Conservation (phyloP, 2,329 filamentous ascomycete species). For the Corynespora cassiicola region DNA sequence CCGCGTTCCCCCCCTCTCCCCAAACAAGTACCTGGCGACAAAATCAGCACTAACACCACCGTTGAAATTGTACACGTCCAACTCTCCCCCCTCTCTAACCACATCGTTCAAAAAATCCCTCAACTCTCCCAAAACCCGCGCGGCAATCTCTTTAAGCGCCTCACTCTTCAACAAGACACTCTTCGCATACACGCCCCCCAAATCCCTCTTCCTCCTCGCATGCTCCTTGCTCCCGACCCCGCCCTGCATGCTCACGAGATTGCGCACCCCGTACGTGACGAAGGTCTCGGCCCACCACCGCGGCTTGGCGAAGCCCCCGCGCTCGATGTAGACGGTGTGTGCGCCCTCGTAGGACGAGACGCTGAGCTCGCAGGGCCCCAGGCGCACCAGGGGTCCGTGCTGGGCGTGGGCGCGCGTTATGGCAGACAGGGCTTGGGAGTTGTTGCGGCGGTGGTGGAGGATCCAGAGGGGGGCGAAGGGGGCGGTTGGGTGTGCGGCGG, state of each 20-base stretch:
- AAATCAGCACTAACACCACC: slow-evolving; percentile 76
- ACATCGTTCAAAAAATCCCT: neutral
- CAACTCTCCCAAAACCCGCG: neutral
- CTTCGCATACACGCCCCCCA: slow-evolving; percentile 70
- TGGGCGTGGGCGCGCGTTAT: slow-evolving; percentile 58
- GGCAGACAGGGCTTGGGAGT: slow-evolving; percentile 4
- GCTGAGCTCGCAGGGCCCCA: slow-evolving; percentile 69
- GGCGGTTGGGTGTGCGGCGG: slow-evolving; percentile 70
- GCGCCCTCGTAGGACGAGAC: slow-evolving; percentile 68
- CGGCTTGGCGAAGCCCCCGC: slow-evolving; percentile 71
- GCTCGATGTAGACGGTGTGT: slow-evolving; percentile 67
- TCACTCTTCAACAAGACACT: slow-evolving; percentile 4
- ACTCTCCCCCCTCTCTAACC: slow-evolving; percentile 73
- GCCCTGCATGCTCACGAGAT: slow-evolving; percentile 72
- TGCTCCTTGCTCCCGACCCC: slow-evolving; percentile 61
- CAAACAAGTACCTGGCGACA: slow-evolving; percentile 74
- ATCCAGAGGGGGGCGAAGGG: slow-evolving; percentile 71
- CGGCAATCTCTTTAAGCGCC: neutral
- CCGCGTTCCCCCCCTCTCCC: slow-evolving; percentile 64
- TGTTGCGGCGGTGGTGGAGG: slow-evolving; percentile 58
- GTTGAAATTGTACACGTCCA: slow-evolving; percentile 57
- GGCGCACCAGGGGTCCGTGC: slow-evolving; percentile 65
- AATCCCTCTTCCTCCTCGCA: slow-evolving; percentile 72
- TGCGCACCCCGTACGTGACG: slow-evolving; percentile 67
- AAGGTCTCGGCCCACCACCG: slow-evolving; percentile 72